phyloP scores from a whole-genome alignment of 495 filamentous ascomycete species.

The Cercophora sp. region DNA sequence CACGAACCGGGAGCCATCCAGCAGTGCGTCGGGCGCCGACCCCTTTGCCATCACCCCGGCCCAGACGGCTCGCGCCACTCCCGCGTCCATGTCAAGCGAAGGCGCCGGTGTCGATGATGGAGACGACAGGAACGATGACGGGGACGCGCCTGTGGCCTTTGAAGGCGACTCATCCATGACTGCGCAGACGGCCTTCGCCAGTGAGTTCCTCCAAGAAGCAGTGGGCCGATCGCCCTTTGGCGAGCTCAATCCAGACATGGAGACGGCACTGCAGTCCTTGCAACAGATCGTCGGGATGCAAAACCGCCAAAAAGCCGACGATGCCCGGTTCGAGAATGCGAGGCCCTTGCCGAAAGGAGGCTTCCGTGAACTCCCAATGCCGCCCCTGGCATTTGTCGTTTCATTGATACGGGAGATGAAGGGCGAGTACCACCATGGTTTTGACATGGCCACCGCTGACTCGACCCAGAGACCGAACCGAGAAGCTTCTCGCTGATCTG shows the following conservation, averaged over 20 bases:
- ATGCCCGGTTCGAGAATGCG: constrained; percentile 41
- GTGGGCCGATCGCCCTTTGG: constrained; percentile 49
- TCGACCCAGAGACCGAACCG: constrained; percentile 31
- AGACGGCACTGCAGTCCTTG: constrained; percentile 53
- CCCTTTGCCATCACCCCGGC: not conserved
- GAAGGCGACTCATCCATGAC: constrained; percentile 59
- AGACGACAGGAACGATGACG: not conserved
- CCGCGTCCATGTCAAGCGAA: not conserved
- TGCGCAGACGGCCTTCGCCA: constrained; percentile 61
- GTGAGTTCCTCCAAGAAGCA: constrained; percentile 56
- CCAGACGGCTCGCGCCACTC: not conserved
- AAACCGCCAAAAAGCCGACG: constrained; percentile 35
- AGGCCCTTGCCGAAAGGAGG: constrained; percentile 38
- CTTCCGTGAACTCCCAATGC: constrained; percentile 51
- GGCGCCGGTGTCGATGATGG: constrained; percentile 4
- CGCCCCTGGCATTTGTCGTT: constrained; percentile 50
- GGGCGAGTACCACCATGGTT: constrained; percentile 16
- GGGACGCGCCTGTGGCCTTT: constrained; percentile 42
- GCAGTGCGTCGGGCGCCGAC: not conserved
- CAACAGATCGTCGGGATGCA: constrained; percentile 55
- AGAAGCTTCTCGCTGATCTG: constrained; percentile 38
- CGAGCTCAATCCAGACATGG: constrained; percentile 49
- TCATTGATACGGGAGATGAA: constrained; percentile 46
- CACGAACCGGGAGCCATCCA: not conserved
- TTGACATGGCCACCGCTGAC: not conserved